phyloP scores from a whole-genome alignment of 2,329 filamentous ascomycete species.

The Magnaporthiopsis poae region DNA sequence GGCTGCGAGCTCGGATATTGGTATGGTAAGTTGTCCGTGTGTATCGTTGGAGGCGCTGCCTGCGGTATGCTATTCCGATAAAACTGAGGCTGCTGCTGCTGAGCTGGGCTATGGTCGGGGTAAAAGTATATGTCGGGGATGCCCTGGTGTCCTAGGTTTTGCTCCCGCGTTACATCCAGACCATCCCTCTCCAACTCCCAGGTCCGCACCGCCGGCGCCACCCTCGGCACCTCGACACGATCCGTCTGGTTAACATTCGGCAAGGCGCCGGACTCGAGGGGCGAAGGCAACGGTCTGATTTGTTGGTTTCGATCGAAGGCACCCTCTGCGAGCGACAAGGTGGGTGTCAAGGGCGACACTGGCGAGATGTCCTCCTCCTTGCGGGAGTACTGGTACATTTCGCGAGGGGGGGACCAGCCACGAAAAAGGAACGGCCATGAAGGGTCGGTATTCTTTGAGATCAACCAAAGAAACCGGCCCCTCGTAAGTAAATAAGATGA shows the following conservation, averaged over 20 bases:
- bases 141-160: neutral
- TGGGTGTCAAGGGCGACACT: slow-evolving; percentile 3
- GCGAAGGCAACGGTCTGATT: neutral
- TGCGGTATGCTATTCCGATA: neutral
- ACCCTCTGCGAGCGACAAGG: neutral
- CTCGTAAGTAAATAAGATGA: neutral
- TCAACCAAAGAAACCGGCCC: neutral
- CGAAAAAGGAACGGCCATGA: neutral
- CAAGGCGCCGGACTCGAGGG: neutral
- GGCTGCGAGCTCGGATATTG: neutral
- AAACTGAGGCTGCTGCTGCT: neutral
- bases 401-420: neutral
- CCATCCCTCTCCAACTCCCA: neutral
- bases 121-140: neutral
- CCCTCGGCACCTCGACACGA: neutral
- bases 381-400: slow-evolving; percentile 1
- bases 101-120: neutral
- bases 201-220: too few relatives aligned
- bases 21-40: neutral
- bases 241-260: neutral
- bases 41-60: neutral
- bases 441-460: neutral
- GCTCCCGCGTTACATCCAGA: neutral
- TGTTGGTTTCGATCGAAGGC: too few relatives aligned
- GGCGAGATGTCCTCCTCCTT: slow-evolving; percentile 5